These are phyloP conservation scores for Tillandsia leiboldiana DNA, from an alignment of 176 grass and related monocot species.

Conservation along the genomic window DNA sequence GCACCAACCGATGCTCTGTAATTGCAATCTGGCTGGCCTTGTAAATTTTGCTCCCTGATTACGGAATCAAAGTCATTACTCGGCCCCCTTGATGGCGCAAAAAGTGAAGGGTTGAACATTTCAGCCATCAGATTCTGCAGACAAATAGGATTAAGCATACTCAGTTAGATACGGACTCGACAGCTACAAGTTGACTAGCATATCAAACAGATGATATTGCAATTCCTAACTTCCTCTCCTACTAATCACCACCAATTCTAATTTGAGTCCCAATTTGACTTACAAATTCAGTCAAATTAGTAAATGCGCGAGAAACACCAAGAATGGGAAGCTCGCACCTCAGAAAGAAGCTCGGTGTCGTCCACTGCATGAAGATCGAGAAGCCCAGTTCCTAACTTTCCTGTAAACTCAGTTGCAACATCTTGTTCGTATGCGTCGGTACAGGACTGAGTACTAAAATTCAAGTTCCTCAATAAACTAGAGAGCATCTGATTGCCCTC, in stretches of 20 bases:
- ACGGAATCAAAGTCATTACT: slow-evolving; percentile 16
- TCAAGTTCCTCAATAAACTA: slow-evolving; percentile 15
- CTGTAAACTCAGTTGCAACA: slow-evolving; percentile 1
- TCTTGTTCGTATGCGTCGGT: slow-evolving; percentile 14
- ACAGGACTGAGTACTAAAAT: slow-evolving; percentile 17
- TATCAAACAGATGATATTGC: neutral
- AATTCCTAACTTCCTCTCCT: no score
- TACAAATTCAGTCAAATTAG: no score
- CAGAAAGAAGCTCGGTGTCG: slow-evolving; percentile 31
- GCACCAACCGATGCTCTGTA: slow-evolving; percentile 8
- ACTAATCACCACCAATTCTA: neutral
- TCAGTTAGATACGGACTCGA: neutral
- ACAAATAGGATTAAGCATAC: slow-evolving; percentile 1
- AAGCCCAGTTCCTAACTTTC: slow-evolving; percentile 25
- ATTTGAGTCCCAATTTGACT: no score
- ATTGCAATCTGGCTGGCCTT: slow-evolving; percentile 11
- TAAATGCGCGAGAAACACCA: neutral
- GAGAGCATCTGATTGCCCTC: slow-evolving; percentile 23
- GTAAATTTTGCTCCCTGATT: slow-evolving; percentile 3
- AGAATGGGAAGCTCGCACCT: slow-evolving; percentile 17
- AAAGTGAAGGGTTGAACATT: slow-evolving; percentile 26
- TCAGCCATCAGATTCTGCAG: slow-evolving; percentile 25
- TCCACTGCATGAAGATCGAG: slow-evolving; percentile 35
- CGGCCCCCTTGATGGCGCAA: slow-evolving; percentile 20
- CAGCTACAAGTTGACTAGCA: neutral